Evolutionary conservation across 2,329 filamentous ascomycete species (phyloP).

Genomic region (Pezicula radicicola): DNA sequence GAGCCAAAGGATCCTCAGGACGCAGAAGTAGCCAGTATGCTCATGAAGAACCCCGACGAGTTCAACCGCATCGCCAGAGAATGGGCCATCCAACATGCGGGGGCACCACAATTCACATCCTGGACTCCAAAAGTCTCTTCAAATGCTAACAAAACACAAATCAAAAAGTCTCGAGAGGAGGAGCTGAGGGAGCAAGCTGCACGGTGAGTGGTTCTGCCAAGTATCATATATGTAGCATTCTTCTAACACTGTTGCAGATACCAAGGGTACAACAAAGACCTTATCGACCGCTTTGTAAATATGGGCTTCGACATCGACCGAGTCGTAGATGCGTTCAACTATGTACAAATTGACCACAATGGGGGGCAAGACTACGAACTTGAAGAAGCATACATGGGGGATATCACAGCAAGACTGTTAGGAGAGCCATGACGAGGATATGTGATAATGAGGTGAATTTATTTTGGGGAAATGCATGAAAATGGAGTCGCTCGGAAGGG

Average conservation of each 20-base stretch:
- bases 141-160: constrained; percentile 31
- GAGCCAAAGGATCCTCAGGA: constrained; percentile 98
- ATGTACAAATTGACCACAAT: constrained; percentile 76
- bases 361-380: constrained; percentile 78
- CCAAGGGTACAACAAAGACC: constrained; percentile 78
- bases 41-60: constrained; percentile 72
- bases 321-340: constrained; percentile 83
- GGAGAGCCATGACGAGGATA: constrained; percentile 59
- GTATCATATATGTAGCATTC: background rate
- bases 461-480: background rate
- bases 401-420: constrained; percentile 81
- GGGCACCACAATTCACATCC: constrained; percentile 59
- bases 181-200: constrained; percentile 18
- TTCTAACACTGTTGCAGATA: constrained; percentile 55
- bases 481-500: too few relatives aligned
- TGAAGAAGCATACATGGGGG: constrained; percentile 87
- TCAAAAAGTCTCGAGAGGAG: constrained; percentile 22
- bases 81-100: constrained; percentile 83
- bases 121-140: constrained; percentile 38
- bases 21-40: constrained; percentile 89
- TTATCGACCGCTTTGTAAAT: constrained; percentile 78
- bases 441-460: background rate
- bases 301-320: constrained; percentile 90
- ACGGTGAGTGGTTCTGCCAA: constrained; percentile 12
- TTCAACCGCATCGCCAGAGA: constrained; percentile 83